A percentile compares a stretch with the other conserved stretches of the same genome.
Conservation (phyloP, 352 stramenopile species). For the Globisporangium acanthophoron region DNA sequence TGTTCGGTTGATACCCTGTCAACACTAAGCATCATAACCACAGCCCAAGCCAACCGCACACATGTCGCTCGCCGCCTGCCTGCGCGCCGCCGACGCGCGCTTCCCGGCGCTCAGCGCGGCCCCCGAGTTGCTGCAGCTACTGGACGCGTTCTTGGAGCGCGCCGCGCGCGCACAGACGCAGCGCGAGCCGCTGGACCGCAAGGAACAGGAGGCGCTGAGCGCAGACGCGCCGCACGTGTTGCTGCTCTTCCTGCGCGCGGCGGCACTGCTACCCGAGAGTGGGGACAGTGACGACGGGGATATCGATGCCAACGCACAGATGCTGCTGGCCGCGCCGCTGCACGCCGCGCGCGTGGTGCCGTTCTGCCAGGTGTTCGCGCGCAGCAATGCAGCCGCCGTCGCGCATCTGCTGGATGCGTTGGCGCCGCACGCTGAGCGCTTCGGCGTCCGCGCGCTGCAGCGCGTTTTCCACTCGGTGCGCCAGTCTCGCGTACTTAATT, state of each 20-base stretch:
- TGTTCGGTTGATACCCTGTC: background rate
- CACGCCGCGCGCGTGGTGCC: slow-evolving; percentile 48
- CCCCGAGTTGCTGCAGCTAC: background rate
- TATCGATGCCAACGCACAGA: background rate
- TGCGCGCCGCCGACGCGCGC: slow-evolving; percentile 10
- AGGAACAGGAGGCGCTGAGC: slow-evolving; percentile 6
- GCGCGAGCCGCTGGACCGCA: slow-evolving; percentile 4
- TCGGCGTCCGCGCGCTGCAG: slow-evolving; percentile 19
- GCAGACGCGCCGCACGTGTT: slow-evolving; percentile 9
- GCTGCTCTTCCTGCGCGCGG: slow-evolving; percentile 13
- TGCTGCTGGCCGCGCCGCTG: slow-evolving; percentile 26
- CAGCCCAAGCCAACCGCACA: background rate
- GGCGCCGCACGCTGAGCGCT: slow-evolving; percentile 13
- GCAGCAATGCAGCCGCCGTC: slow-evolving; percentile 25
- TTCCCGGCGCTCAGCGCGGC: slow-evolving; percentile 4
- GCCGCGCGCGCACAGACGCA: slow-evolving; percentile 7
- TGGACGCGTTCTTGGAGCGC: slow-evolving; percentile 12
- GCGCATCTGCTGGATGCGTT: slow-evolving; percentile 22
- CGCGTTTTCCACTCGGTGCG: slow-evolving; percentile 33
- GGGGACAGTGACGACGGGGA: background rate
- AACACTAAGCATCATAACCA: background rate
- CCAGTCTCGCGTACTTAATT: background rate
- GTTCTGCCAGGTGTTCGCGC: slow-evolving; percentile 56
- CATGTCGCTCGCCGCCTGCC: slow-evolving; percentile 1
- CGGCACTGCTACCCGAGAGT: background rate